Evolutionary conservation across 441 rosid genomes (phyloP), one percentile per base, ranked within the genome.

Genomic region (Pelargonium myrrhifolium): DNA sequence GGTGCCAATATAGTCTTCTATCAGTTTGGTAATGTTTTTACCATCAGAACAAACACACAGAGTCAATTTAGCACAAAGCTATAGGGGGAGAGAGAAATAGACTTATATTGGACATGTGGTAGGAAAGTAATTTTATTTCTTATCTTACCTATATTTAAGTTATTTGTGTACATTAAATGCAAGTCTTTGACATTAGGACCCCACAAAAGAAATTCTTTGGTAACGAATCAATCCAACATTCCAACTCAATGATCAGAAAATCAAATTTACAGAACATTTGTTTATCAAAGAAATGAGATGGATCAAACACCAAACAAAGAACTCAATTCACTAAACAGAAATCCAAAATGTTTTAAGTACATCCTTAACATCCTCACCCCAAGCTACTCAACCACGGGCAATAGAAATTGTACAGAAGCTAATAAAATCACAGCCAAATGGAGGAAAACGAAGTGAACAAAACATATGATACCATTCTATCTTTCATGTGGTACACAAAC

Each of bases 401-500:
- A 14, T 14, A 45, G 51, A 45, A 45, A 45, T 11, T 14, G 15
- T 45, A 45, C 51, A 45, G 14, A 45, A 45, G 51, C 15, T 11
- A 45, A 53, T 43, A 17, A 64, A 47, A 10, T 21, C 60, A 26
- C 17, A 18, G 18, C 49, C 47, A 71, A 59, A 39, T 43, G 43
- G 20, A 70, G 59, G 60, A 49, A 24, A 39, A 63, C 24, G 3
- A 53, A 59, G 20, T 35, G 40, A 42, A 1, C 11, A 15, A 61
- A 67, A 37, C 43, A 47, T 12, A 59, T 17, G 5, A 64, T 79
- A 86, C 97, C 96, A 86, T 93, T 68, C 86, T 86, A 72, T 89
- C 86, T 10, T 84, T 83, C 99, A 94, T 94, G 88, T 94, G 97
- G 78, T 94, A 91, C 76, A 94, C 74, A 84, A 94, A 94, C 56